Evolutionary conservation across 345 rosid species (phyloP).

Genomic region (Aquilaria sinensis): DNA sequence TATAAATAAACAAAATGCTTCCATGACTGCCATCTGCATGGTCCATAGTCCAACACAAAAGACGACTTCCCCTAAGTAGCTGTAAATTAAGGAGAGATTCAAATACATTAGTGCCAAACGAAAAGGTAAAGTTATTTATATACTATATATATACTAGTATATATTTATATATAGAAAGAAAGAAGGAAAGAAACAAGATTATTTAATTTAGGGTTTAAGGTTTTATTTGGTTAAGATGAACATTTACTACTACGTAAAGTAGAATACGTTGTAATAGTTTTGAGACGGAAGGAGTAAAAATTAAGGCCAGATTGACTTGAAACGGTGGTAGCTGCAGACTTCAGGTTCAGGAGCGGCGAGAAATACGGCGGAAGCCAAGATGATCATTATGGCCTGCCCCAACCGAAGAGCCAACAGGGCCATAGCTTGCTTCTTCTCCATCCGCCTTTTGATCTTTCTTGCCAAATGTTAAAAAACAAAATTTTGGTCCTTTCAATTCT

Average conservation of each 20-base stretch:
- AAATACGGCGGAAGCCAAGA: conserved; percentile 53
- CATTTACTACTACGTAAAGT: not conserved
- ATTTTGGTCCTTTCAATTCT: not conserved
- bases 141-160: too few relatives aligned
- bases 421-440: conserved; percentile 43
- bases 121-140: not conserved
- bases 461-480: not conserved
- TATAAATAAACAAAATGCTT: conserved; percentile 45
- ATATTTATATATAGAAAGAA: too few relatives aligned
- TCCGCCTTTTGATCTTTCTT: conserved; percentile 30
- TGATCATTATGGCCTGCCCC: conserved; percentile 40
- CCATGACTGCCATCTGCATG: conserved; percentile 49
- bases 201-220: not conserved
- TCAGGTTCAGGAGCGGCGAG: conserved; percentile 28
- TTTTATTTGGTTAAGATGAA: not conserved
- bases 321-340: conserved; percentile 54
- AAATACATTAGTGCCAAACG: not conserved
- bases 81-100: conserved; percentile 16
- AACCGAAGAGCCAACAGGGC: conserved; percentile 55
- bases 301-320: conserved; percentile 32
- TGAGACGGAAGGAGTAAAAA: not conserved
- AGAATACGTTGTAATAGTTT: not conserved
- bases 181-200: conserved; percentile 1
- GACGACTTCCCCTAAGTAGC: conserved; percentile 24
- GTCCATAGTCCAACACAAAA: too few relatives aligned